phyloP scores from a whole-genome alignment of 352 stramenopile genomes.

The Phytophthora litchii region DNA sequence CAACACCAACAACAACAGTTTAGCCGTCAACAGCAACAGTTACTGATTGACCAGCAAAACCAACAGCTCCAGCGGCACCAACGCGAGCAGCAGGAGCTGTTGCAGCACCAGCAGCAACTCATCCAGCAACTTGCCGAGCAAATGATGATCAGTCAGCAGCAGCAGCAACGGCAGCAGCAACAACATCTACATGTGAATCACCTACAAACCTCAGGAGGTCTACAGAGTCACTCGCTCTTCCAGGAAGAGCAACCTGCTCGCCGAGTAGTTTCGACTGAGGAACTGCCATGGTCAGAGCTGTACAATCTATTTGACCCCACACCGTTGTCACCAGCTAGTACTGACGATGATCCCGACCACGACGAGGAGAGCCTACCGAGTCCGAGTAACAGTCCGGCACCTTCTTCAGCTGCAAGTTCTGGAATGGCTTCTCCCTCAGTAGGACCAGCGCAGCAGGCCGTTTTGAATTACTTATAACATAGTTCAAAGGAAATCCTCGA shows the following conservation, averaged over 20 bases:
- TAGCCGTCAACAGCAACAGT: slow-evolving; percentile 28
- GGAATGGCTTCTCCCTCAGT: slow-evolving; percentile 23
- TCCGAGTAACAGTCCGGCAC: slow-evolving; percentile 29
- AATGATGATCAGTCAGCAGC: slow-evolving; percentile 45
- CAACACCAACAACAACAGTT: slow-evolving; percentile 39
- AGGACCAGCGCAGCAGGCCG: slow-evolving; percentile 30
- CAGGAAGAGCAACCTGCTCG: slow-evolving; percentile 58
- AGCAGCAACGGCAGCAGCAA: slow-evolving; percentile 30
- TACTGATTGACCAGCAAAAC: slow-evolving; percentile 35
- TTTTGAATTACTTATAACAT: slow-evolving; percentile 77
- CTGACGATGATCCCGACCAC: slow-evolving; percentile 60
- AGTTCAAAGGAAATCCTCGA: slow-evolving; percentile 21
- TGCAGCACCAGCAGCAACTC: slow-evolving; percentile 34
- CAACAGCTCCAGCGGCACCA: slow-evolving; percentile 48
- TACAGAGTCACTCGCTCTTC: slow-evolving; percentile 74
- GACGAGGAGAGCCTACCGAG: slow-evolving; percentile 61
- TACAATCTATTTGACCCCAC: slow-evolving; percentile 80
- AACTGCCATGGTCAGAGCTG: slow-evolving; percentile 81
- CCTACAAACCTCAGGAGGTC: slow-evolving; percentile 36
- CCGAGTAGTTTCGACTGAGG: slow-evolving; percentile 70
- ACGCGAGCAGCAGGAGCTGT: slow-evolving; percentile 36
- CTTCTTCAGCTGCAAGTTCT: slow-evolving; percentile 19
- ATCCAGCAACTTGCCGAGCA: slow-evolving; percentile 45
- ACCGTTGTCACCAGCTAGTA: slow-evolving; percentile 43
- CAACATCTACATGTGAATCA: slow-evolving; percentile 19